Conservation (phyloP, 129 eudicot genomes). For the Artemisia argyi region DNA sequence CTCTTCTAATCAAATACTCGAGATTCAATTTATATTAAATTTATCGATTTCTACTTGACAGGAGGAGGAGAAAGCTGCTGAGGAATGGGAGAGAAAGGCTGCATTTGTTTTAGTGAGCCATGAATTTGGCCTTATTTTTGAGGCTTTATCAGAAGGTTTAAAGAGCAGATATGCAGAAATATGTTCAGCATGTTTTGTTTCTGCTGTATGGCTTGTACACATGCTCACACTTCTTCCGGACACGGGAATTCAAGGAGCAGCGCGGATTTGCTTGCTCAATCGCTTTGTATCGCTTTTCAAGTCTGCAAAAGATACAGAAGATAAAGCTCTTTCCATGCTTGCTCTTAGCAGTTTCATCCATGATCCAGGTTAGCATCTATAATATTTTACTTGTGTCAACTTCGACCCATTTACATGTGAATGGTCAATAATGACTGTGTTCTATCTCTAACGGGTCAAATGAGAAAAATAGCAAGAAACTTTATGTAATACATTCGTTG, state of each 20-base stretch:
- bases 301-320: constrained; percentile 61
- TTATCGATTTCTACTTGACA: constrained; percentile 5
- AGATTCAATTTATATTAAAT: background rate
- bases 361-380: constrained; percentile 58
- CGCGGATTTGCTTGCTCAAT: constrained; percentile 67
- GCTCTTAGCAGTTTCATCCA: constrained; percentile 68
- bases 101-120: constrained; percentile 79
- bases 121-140: constrained; percentile 77
- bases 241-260: constrained; percentile 76
- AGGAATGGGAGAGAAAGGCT: constrained; percentile 72
- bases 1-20: too few species aligned
- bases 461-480: background rate
- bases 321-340: constrained; percentile 73
- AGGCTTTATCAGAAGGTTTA: constrained; percentile 72
- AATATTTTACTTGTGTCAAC: too few species aligned
- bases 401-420: background rate
- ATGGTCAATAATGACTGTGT: too few species aligned
- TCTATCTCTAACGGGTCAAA: too few species aligned
- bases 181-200: constrained; percentile 54
- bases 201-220: constrained; percentile 85
- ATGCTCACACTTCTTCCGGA: constrained; percentile 74
- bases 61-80: constrained; percentile 76
- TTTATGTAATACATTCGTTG: background rate
- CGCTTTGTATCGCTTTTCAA: constrained; percentile 65
- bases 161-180: constrained; percentile 69